Base-by-base conservation (phyloP, 139 green algal species). In the Closterium sp. region DNA sequence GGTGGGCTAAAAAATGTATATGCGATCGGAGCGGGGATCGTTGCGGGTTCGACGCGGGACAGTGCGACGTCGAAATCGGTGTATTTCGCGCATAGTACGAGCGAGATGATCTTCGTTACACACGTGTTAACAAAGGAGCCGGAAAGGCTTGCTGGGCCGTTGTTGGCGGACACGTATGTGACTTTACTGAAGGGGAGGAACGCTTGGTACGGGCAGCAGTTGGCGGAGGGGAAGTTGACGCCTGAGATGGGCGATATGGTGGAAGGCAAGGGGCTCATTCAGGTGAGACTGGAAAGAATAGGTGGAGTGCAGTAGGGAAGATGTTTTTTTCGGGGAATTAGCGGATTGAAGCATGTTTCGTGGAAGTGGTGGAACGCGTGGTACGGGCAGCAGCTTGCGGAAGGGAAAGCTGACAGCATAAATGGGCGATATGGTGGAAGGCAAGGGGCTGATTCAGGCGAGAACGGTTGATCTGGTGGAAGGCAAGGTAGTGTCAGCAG, bases 1-100 rank as follows among this genome's bases (percentile, higher is more conserved):
- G 93, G 93, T 9, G 93, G 93, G 5, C 91, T 95, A 34, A 95
- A 95, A 86, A 95, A 95, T 88, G 91, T 95, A 1, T 95, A 95
- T 32, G 93, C 93, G 5, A 94, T 95, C 28, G 93, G 93, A 4
- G 86, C 91, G n/a, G 93, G 93, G 85, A 45, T 95, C 19, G 93
- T 95, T 5, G 93, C 91, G 13, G 86, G 30, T 9, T n/a, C 90
- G 38, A 94, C 90, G 5, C 19, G 62, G 30, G 91, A 94, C 31
- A 94, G 90, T 22, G 93, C 93, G 22, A 95, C 93, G 31, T 89
- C 31, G 42, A 94, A 94, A 31, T 88, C 93, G 27, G 88, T 95
- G 73, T 95, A 95, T 88, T 95, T 95, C 28, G 86, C 93, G 24
- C 91, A 95, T 45, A 31, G 30, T 6, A 93, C 86, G 22, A 87